These are phyloP conservation scores for Echium plantagineum DNA, from an alignment of 257 asterid species.

Conservation along the genomic window DNA sequence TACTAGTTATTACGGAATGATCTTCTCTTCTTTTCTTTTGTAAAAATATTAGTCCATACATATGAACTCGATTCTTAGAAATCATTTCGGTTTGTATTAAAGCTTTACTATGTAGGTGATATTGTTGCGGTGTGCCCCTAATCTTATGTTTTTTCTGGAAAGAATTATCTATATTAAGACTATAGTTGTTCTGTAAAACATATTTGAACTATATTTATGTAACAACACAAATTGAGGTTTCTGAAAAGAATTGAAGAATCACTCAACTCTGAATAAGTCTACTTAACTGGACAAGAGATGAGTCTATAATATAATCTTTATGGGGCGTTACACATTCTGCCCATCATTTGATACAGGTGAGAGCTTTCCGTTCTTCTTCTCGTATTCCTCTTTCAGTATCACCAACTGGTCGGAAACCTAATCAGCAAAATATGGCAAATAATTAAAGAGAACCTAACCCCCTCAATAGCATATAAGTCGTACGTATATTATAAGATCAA, in stretches of 20 bases:
- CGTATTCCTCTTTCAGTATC: slow-evolving; percentile 61
- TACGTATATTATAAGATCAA: no score
- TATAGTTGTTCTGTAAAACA: neutral
- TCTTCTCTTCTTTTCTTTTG: no score
- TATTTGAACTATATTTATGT: neutral
- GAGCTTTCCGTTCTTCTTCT: slow-evolving; percentile 42
- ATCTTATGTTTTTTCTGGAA: no score
- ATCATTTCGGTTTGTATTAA: no score
- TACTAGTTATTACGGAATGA: no score
- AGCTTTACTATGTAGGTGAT: no score
- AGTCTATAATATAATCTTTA: neutral
- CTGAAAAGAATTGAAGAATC: slow-evolving; percentile 11
- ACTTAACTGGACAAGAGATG: neutral
- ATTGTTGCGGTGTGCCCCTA: no score
- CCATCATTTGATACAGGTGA: slow-evolving; percentile 25
- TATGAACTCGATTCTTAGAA: no score
- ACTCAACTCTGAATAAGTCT: slow-evolving; percentile 4
- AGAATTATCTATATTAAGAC: neutral
- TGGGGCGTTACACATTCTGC: slow-evolving; percentile 35
- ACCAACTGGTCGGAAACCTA: slow-evolving; percentile 67
- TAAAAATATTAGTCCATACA: no score
- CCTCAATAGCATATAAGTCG: no score
- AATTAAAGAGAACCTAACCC: neutral
- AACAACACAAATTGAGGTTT: slow-evolving; percentile 2
- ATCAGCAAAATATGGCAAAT: neutral